Base-by-base conservation (phyloP, 805 yeast species). In the Kazachstania kunashirensis region DNA sequence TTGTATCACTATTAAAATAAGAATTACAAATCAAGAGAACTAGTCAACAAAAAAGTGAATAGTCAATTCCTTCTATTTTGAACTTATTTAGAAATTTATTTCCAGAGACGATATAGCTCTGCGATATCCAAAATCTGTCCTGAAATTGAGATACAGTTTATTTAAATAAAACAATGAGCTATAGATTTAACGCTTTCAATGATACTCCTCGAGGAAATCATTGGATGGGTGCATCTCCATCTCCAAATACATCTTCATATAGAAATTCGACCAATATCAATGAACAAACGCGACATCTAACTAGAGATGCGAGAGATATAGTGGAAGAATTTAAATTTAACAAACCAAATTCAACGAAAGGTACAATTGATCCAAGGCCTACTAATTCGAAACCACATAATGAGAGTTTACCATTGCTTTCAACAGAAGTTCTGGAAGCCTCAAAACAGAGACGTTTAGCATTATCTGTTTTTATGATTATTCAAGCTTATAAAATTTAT, bases 401-500 rank as follows among this genome's bases (percentile, higher is more conserved):
- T 13, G 25, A 26, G 7, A 19, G 30, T 14, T 23, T 45, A 29
- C 65, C 78, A 3, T 60, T 82, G 29, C 75, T 89, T 29, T 84
- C 95, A 0, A 67, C 75, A 12, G 61, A 68, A 6, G 63, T 77
- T 2, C 53, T 88, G 18, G 95, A 85, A 44, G 72, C 73, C 5
- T 84, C 84, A 2, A 74, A 83, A 11, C 98, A 89, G 57, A 65
- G 95, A 42, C 57, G 76, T 24, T 69, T 84, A 38, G 68, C 77
- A 3, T 55, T 78, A n/a, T 71, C 84, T 1, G 42, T 83, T 9
- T 84, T 85, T 52, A 63, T 72, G 2, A 65, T 82, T 24, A 67
- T 89, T n/a, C 96, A 88, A 57, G 73, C 84, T n/a, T 82, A 82
- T 73, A 89, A 92, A 53, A 39, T 84, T 1, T 83, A 81, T 47